Base-by-base conservation (phyloP, 768 basidiomycete genomes). In the Peribolospora kevripleyi region DNA sequence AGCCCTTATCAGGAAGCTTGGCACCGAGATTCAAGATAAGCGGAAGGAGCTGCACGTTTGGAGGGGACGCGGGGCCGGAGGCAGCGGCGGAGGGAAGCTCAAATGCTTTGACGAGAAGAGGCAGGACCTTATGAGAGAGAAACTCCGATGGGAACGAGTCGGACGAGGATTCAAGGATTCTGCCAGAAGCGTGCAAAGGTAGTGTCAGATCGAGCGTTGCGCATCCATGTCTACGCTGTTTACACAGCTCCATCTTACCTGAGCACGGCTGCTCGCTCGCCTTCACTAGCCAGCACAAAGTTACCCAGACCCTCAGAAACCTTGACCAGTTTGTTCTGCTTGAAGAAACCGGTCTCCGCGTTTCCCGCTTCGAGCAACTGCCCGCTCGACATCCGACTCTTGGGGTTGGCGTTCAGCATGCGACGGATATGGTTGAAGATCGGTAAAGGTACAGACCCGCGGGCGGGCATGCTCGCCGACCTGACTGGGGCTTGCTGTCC, bases 331-430 rank as follows among this genome's bases (percentile, higher is more conserved):
- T 76, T 74, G 65, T 98, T 98, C 25, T 71, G 70, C 2, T 74
- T 69, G 67, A 93, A 97, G 67, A 91, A 93, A 0, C 86, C 88
- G 0, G 54, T 53, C 40, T 59, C 54, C 42, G 51, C 43, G 51
- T 70, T 65, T 2, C 73, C 70, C 57, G 76, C 75, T 8, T 83
- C 80, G 11, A 93, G 71, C 66, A 97, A 85, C 2, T 70, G 70
- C 60, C 83, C 81, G 0, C 82, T 73, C 1, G 80, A 75, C 61
- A 88, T 69, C 25, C 93, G 77, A 1, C 76, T 74, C 64, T 80
- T 84, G 0, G 84, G 78, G 65, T 79, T 88, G 1, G 91, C 91
- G 62, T 87, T 87, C 11, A 97, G 73, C 43, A 98, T 77, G 52
- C 78, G 80, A 67, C 87, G 90, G 73, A 81, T 90, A 1, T 75